Conservation (phyloP, 306 rosid genomes). For the Glycine latifolia region DNA sequence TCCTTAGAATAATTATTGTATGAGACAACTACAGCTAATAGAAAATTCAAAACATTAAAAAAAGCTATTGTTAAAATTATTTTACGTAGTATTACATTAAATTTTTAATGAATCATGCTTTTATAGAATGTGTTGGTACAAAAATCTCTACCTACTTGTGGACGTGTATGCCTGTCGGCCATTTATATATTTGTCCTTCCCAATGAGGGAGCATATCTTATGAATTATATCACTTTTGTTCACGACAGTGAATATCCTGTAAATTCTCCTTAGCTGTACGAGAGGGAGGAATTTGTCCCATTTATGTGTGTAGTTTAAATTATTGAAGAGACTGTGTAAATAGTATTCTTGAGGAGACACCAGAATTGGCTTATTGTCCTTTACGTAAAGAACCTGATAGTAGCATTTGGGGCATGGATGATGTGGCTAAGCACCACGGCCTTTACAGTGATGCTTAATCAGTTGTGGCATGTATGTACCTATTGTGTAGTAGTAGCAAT, state of each 20-base stretch:
- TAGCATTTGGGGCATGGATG: not conserved
- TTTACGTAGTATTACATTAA: not conserved
- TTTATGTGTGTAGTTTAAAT: not conserved
- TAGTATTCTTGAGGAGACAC: not conserved
- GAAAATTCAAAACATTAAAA: no score
- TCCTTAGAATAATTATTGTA: no score
- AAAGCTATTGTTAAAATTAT: not conserved
- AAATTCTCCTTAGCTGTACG: not conserved
- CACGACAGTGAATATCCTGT: not conserved
- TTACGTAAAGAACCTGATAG: not conserved
- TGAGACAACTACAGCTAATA: no score
- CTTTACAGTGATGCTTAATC: not conserved
- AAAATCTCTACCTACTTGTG: not conserved
- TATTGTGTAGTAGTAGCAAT: no score
- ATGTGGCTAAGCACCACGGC: not conserved
- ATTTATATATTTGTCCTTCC: not conserved
- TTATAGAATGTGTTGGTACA: not conserved
- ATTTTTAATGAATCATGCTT: not conserved
- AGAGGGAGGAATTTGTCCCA: not conserved
- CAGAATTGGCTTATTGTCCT: not conserved
- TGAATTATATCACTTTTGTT: not conserved
- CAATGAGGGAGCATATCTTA: not conserved
- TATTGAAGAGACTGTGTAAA: not conserved
- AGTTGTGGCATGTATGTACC: no score
- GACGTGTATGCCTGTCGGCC: not conserved